A percentile compares a stretch with the other conserved stretches of the same genome.
Evolutionary conservation across 1,139 yeast genomes (phyloP).

Genomic region (Yueomyces sp.): DNA sequence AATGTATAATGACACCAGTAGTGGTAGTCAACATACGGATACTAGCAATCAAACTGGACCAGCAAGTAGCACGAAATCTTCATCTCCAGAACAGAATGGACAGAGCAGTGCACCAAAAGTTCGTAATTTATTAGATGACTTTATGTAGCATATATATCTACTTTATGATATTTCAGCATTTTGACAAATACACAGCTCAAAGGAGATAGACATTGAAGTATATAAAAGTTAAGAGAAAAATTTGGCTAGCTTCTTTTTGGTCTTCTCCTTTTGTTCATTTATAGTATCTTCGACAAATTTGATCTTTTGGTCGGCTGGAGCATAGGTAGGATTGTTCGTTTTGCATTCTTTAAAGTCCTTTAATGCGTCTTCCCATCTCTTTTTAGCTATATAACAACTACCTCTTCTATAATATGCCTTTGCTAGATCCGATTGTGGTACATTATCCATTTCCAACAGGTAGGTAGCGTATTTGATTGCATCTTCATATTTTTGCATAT

Average conservation of each 20-base stretch:
- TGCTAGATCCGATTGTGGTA: conserved; percentile 35
- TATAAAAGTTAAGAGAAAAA: conserved; percentile 29
- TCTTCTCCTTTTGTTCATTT: conserved; percentile 33
- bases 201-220: too few relatives aligned
- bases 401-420: conserved; percentile 57
- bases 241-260: conserved; percentile 43
- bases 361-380: conserved; percentile 39
- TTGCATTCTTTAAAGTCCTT: conserved; percentile 34
- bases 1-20: too few relatives aligned
- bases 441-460: conserved; percentile 37
- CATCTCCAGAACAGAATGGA: not conserved
- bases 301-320: conserved; percentile 34
- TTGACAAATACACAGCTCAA: too few relatives aligned
- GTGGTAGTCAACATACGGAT: too few relatives aligned
- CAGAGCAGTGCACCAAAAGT: conserved; percentile 4
- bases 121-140: conserved; percentile 19
- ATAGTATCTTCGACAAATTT: conserved; percentile 29
- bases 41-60: too few relatives aligned
- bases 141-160: conserved; percentile 11
- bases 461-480: conserved; percentile 43
- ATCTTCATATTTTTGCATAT: conserved; percentile 32
- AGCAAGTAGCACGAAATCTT: not conserved
- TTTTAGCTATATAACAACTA: conserved; percentile 31
- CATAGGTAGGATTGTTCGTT: conserved; percentile 37
- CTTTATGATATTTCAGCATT: too few relatives aligned